Percentiles rank a stretch among this genome's conserved stretches.
Evolutionary conservation across 2,329 filamentous ascomycete genomes (phyloP).

Genomic region (Botrytis fabae): DNA sequence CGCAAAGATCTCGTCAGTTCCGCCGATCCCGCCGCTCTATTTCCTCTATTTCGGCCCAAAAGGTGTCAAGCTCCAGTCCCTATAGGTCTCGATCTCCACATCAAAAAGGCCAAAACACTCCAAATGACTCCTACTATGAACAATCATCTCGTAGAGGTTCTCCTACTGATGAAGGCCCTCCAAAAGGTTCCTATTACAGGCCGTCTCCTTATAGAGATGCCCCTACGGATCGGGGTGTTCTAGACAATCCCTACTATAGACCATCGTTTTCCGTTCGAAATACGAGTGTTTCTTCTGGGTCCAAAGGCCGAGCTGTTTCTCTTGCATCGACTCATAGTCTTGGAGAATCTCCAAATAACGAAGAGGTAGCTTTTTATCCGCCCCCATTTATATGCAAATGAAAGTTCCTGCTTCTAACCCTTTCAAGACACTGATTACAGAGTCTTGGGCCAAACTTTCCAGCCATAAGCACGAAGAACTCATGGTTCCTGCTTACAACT

Average conservation of each 20-base stretch:
- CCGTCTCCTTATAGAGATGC: neutral
- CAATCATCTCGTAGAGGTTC: too few relatives aligned
- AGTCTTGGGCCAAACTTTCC: neutral
- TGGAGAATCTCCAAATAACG: neutral
- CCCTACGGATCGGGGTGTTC: neutral
- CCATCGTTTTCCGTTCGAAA: neutral
- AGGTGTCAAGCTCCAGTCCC: neutral
- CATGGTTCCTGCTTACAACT: neutral
- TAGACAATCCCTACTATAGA: neutral
- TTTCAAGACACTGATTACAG: neutral
- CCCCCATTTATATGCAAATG: neutral
- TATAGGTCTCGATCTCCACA: neutral
- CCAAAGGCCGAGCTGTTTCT: neutral
- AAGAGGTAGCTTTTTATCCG: conserved; percentile 8
- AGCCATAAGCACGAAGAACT: conserved; percentile 5
- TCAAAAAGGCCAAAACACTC: neutral
- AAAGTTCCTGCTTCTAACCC: conserved; percentile 3
- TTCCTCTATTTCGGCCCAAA: neutral
- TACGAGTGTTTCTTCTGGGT: neutral
- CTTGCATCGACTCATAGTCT: neutral
- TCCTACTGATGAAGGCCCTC: neutral
- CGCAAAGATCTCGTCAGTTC: neutral
- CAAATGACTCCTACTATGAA: neutral
- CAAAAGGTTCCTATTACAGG: conserved; percentile 1
- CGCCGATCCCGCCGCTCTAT: neutral